Conservation (phyloP, 352 stramenopile genomes). For the Globisporangium nunn region DNA sequence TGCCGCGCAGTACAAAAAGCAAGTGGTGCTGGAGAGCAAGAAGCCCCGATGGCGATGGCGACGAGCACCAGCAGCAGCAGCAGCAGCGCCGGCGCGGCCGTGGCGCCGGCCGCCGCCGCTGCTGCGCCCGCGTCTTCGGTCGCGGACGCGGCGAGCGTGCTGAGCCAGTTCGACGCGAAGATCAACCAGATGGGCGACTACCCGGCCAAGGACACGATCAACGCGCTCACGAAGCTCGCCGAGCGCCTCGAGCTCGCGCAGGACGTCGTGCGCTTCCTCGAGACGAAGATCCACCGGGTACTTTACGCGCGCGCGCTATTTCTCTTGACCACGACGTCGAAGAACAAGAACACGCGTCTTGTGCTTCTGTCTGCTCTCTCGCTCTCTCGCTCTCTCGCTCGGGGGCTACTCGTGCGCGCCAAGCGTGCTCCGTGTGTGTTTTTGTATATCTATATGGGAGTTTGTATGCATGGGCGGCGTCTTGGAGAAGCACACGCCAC, state of each 20-base stretch:
- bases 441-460: background rate
- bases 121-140: background rate
- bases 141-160: constrained; percentile 42
- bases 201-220: constrained; percentile 87
- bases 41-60: constrained; percentile 35
- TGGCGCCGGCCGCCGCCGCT: background rate
- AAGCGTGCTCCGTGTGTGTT: background rate
- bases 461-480: background rate
- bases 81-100: constrained; percentile 7
- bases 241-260: constrained; percentile 65
- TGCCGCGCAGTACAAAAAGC: background rate
- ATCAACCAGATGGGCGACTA: constrained; percentile 86
- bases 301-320: background rate
- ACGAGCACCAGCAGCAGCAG: constrained; percentile 23
- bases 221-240: constrained; percentile 80
- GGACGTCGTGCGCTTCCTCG: constrained; percentile 84
- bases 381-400: constrained; percentile 8
- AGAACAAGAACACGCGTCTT: background rate
- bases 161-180: constrained; percentile 74
- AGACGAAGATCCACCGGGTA: constrained; percentile 83
- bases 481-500: too few species aligned
- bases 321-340: constrained; percentile 3
- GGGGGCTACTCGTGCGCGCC: background rate
- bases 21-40: background rate
- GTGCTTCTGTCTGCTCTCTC: background rate